Conservation (phyloP, 2,329 filamentous ascomycete species). For the Ramularia collo-cygni region DNA sequence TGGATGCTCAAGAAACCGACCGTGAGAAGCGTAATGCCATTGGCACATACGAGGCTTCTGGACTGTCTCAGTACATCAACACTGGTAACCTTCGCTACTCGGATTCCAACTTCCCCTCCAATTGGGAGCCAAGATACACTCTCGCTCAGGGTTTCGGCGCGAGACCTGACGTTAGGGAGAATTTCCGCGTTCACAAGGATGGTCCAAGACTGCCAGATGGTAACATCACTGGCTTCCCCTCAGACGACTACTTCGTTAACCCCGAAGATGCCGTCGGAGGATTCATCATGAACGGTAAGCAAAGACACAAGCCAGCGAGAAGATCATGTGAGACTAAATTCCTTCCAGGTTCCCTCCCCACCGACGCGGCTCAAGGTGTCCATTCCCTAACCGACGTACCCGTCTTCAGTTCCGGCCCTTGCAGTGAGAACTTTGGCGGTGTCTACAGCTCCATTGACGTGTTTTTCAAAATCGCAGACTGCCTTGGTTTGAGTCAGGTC, state of each 20-base stretch:
- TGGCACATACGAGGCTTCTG: slow-evolving; percentile 66
- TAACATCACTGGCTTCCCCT: slow-evolving; percentile 42
- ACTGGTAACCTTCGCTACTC: slow-evolving; percentile 56
- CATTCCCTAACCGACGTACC: slow-evolving; percentile 73
- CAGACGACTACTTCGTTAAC: slow-evolving; percentile 59
- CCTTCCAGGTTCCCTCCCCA: slow-evolving; percentile 49
- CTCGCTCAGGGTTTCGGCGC: slow-evolving; percentile 67
- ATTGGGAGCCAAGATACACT: slow-evolving; percentile 80
- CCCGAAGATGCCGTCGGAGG: slow-evolving; percentile 59
- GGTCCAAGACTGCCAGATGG: slow-evolving; percentile 58
- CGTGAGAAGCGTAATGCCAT: slow-evolving; percentile 70
- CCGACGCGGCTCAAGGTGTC: slow-evolving; percentile 59
- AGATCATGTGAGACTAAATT: too few species aligned
- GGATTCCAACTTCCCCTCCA: slow-evolving; percentile 69
- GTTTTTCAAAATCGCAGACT: slow-evolving; percentile 67
- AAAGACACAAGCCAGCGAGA: too few species aligned
- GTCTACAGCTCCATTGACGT: slow-evolving; percentile 64
- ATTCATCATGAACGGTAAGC: slow-evolving; percentile 61
- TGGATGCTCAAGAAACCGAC: slow-evolving; percentile 57
- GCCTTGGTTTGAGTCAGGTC: slow-evolving; percentile 48
- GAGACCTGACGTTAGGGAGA: slow-evolving; percentile 68
- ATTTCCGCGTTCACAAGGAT: slow-evolving; percentile 61
- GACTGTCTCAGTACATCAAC: slow-evolving; percentile 67
- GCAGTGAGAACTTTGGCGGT: slow-evolving; percentile 68
- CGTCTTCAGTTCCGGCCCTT: slow-evolving; percentile 71